Evolutionary conservation across 177 flowering plant genomes (phyloP), one percentile per base, ranked within the genome.

Genomic region (Vitis hybrid): DNA sequence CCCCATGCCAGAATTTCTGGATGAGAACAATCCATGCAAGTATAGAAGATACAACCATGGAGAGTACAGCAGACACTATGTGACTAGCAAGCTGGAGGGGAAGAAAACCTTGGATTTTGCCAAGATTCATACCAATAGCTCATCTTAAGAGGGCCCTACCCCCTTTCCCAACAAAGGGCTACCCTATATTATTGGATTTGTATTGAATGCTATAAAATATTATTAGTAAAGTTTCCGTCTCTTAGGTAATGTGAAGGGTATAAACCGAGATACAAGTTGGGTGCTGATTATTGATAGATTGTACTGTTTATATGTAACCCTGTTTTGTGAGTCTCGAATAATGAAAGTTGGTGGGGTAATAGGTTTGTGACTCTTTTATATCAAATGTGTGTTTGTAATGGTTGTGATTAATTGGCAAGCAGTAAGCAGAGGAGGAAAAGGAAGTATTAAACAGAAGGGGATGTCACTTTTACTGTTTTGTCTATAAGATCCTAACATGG

Each of bases 101-200:
- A 94, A 94, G 82, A 92, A 79, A 71, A 78, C 89, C 16, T 82
- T 93, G 50, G 98, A 94, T 1, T 94, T 94, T 79, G 97, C 94
- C 66, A 90, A 88, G 77, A 77, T 87, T 68, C 74, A 70, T 29
- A 29, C 56, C 72, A 31, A 78, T 20, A 61, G 55, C 69, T 75
- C 60, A 19, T 51, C 64, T 59, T 78, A 73, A 10, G 6, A 64
- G 49, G 70, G 49, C 71, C 65, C 69, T 66, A 61, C 52, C 58
- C 10, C 13, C 16, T 71, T 11, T 53, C 48, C 31, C 55, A 66
- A 57, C 22, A 45, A 13, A 59, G 67, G 62, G 22, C 31, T 19
- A 12, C 56, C 58, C 50, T 29, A 29, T 29, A 55, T 62, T 8
- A 69, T 61, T 15, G 11, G 48, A 55, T 5, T 22, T 15, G 15